Evolutionary conservation across 1,284 basidiomycete genomes (phyloP), one percentile per base, ranked within the genome.

Genomic region (Puccinia triticina): DNA sequence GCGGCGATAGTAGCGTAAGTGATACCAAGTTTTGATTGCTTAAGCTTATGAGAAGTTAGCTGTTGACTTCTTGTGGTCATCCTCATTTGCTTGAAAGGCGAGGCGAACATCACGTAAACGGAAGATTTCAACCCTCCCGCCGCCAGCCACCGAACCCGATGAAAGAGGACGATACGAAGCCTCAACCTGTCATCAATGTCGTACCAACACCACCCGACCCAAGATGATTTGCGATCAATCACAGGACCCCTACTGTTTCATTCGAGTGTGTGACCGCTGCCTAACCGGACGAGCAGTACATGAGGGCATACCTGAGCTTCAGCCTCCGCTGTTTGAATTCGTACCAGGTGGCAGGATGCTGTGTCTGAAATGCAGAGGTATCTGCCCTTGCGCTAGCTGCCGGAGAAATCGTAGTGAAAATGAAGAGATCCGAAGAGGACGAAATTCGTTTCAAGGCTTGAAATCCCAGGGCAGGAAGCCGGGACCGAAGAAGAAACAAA

Each of bases 201-300:
- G 55, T 40, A 26, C 34, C 34, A 81, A 74, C 53, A 81, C 69
- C 3, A 73, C 32, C 34, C 78, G 78, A 21, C 78, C 78, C 3
- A 81, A 81, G 37, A 81, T 81, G 78, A 81, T 81, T 23, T 81
- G 78, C 43, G 69, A 81, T 73, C 78, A 81, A 81, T 81, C 78
- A 16, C 23, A 48, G 48, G 37, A 81, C 64, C 78, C 78, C 46
- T 18, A 72, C 23, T 81, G 78, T 40, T 18, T 64, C 32, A 50
- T 81, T 26, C 46, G 78, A 32, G n/a, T 81, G 2, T 81, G 78
- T 37, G 5, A 57, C 5, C 7, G 29, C 2, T 81, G 79, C n/a
- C 14, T 81, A 57, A 61, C 50, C 34, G n/a, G 18, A 14, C 32
- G 43, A 21, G 18, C 23, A 8, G 40, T 66, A 12, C 74, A 81